Evolutionary conservation across 1,139 yeast genomes (phyloP), one percentile per base, ranked within the genome.

Genomic region (Pichia sp.): DNA sequence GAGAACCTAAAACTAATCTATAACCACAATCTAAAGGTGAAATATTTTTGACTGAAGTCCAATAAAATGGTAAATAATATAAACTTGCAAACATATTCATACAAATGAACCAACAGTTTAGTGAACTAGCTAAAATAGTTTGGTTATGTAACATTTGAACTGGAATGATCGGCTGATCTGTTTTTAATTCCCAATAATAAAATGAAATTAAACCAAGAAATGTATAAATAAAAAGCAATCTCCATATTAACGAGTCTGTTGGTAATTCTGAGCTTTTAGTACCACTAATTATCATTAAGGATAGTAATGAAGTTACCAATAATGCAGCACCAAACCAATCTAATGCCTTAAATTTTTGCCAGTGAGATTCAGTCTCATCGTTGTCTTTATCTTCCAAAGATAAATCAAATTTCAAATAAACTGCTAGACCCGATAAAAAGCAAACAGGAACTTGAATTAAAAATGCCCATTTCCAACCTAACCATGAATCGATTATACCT

Each of bases 391-490:
- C 57, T 5, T 49, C 33, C 24, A 35, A 36, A 1, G 80, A 80
- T 39, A 75, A 64, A 22, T 69, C 60, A 51, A 75, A 68, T 55
- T 57, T 66, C 16, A 58, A 43, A 52, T 61, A 65, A 23, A 71
- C 62, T 2, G 70, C 62, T 1, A 65, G n/a, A 2, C 70, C 73
- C 4, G 71, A 72, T 9, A 65, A 28, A 9, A 66, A 37, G 5
- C 76, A 70, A 35, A 74, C 54, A 1, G 81, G 81, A 6, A 74
- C 71, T 55, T 76, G 81, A 28, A 73, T 52, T 25, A 71, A 60
- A 53, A 76, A 76, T 1, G 75, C 78, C 57, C 64, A 70, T 54
- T 67, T 69, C 80, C 81, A 76, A 9, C 80, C 80, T 36, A 73
- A 60, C 35, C 47, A 51, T 43, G 72, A 74, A 37, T 76, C 69